A percentile compares a stretch with the other conserved stretches of the same genome.
Evolutionary conservation across 2,329 filamentous ascomycete species (phyloP).

Genomic region (Didymellaceae sp.): DNA sequence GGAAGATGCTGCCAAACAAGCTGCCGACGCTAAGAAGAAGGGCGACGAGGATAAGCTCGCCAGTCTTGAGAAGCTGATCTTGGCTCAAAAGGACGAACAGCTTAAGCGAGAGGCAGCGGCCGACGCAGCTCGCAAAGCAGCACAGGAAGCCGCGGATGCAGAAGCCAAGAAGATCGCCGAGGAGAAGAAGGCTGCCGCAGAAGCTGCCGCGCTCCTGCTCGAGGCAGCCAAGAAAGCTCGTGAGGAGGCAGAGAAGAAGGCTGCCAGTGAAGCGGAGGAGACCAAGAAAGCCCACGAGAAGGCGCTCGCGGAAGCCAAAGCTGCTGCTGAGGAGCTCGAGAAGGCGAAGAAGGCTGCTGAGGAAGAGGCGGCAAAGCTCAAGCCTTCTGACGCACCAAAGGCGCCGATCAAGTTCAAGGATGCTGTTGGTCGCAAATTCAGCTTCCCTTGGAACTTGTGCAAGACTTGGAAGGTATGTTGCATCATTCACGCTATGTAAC

Average conservation of each 20-base stretch:
- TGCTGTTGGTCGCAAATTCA: slow-evolving; percentile 40
- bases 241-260: slow-evolving; percentile 42
- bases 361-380: slow-evolving; percentile 51
- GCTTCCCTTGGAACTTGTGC: slow-evolving; percentile 37
- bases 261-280: slow-evolving; percentile 41
- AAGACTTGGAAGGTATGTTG: slow-evolving; percentile 55
- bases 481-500: slow-evolving; percentile 38
- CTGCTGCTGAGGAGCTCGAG: slow-evolving; percentile 52
- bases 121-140: slow-evolving; percentile 42
- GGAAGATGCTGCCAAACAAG: slow-evolving; percentile 31
- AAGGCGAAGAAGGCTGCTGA: slow-evolving; percentile 57
- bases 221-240: slow-evolving; percentile 41
- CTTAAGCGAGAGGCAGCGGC: slow-evolving; percentile 45
- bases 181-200: slow-evolving; percentile 52
- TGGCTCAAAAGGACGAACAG: slow-evolving; percentile 52
- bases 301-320: slow-evolving; percentile 53
- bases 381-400: slow-evolving; percentile 59
- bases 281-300: slow-evolving; percentile 57
- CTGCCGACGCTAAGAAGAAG: slow-evolving; percentile 42
- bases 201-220: slow-evolving; percentile 34
- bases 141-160: slow-evolving; percentile 57
- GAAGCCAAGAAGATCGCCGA: slow-evolving; percentile 60
- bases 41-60: slow-evolving; percentile 45
- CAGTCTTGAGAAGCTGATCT: slow-evolving; percentile 49
- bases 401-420: slow-evolving; percentile 42